Evolutionary conservation across 305 asterid genomes (phyloP).

Genomic region (Fraxinus platypoda): DNA sequence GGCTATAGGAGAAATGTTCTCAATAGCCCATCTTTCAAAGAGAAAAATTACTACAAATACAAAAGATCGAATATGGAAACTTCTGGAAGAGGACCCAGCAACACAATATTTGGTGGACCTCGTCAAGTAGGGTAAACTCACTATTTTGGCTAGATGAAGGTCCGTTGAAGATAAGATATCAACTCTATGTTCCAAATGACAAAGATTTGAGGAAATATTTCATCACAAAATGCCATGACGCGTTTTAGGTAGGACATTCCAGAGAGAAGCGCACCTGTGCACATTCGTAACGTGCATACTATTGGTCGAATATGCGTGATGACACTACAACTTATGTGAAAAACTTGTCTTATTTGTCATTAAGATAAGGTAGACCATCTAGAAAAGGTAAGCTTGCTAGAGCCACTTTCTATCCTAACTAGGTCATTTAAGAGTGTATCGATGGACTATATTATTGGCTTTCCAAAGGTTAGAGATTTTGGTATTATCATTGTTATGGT

Average conservation of each 20-base stretch:
- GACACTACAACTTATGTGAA: background rate
- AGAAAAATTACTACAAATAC: no score
- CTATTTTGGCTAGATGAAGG: background rate
- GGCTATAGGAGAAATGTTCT: no score
- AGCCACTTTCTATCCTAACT: no score
- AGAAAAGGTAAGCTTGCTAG: background rate
- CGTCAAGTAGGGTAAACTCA: no score
- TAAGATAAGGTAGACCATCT: background rate
- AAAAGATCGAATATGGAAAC: background rate
- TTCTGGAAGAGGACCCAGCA: background rate
- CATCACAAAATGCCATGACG: background rate
- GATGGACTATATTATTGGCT: background rate
- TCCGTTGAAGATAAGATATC: background rate
- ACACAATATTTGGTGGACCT: background rate
- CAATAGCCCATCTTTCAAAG: no score
- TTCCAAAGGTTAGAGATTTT: background rate
- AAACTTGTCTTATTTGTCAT: background rate
- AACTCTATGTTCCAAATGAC: background rate
- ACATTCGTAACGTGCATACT: no score
- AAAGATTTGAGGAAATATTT: no score
- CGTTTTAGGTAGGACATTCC: background rate
- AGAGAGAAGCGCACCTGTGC: background rate
- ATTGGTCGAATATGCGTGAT: no score
- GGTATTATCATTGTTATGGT: background rate
- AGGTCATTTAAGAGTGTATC: no score